phyloP scores from a whole-genome alignment of 2,329 filamentous ascomycete genomes.

The Dryadomyces quercivorus region DNA sequence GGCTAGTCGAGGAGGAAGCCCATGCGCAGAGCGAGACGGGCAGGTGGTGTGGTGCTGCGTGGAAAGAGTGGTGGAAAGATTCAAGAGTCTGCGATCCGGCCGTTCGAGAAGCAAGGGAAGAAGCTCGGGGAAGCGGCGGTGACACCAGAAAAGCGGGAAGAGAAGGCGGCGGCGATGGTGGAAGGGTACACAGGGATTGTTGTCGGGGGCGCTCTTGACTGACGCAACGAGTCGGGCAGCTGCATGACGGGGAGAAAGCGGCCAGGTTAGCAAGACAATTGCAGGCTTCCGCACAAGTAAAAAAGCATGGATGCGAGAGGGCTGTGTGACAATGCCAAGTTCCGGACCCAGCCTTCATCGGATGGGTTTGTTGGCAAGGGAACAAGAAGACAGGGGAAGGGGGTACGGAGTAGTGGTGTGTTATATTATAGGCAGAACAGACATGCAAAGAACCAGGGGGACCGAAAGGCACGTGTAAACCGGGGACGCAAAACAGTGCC shows the following conservation, averaged over 20 bases:
- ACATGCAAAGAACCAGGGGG: neutral
- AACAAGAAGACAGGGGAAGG: neutral
- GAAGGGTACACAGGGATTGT: neutral
- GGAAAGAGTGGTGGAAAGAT: neutral
- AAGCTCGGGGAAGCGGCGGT: neutral
- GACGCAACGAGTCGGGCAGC: constrained; percentile 18
- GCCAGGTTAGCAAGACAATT: constrained; percentile 17
- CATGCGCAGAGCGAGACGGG: neutral
- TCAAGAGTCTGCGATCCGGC: neutral
- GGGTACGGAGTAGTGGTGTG: neutral
- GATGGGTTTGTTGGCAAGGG: neutral
- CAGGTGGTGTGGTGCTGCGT: neutral
- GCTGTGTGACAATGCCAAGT: constrained; percentile 6
- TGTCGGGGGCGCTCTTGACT: neutral
- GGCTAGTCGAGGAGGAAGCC: neutral
- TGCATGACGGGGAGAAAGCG: constrained; percentile 20
- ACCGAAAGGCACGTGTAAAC: too few species aligned
- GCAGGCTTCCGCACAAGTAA: neutral
- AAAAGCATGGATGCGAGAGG: neutral
- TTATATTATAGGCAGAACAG: neutral
- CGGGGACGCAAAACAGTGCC: too few species aligned
- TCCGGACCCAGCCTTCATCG: neutral
- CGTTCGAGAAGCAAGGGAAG: neutral
- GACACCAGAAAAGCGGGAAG: neutral
- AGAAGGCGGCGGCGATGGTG: neutral